Base-by-base conservation (phyloP, 2,329 filamentous ascomycete genomes). In the Achaetomium macrosporum region DNA sequence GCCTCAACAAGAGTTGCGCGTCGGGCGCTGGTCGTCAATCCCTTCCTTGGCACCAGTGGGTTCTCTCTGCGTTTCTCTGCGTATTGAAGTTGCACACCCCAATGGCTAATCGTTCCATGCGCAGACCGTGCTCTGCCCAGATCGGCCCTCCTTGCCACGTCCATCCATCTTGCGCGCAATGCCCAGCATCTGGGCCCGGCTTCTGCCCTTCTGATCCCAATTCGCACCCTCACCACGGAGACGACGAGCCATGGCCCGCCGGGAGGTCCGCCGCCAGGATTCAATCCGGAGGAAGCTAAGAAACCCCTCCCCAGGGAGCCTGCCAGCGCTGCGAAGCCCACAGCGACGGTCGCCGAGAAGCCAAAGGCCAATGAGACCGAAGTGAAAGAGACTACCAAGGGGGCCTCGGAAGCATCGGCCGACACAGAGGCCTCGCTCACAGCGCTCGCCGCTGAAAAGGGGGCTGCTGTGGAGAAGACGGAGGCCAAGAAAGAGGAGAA, bases 211-310 rank as follows among this genome's bases (percentile, higher is more conserved):
- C 68, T 84, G 53, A 73, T 84, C 50, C 80, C 81, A 16, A 65
- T 74, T 53, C 78, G 82, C 64, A 68, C 69, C 62, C 71, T 83
- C 62, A 75, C 77, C 43, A 85, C 82, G 61, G 80, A 84, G 54
- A 76, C 79, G 66, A 73, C 74, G 51, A 68, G 76, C 49, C 71
- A 76, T 55, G 67, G 71, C 25, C 69, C 70, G 35, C 73, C 79
- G 47, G 75, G 78, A 50, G 84, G 81, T 45, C 91, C 90, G 42
- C 91, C 91, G 53, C 91, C 90, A 13, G 91, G 91, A 29, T 96
- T 96, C 76, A 91, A 93, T 67, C 76, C 88, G n/a, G 85, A 92
- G 65, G 78, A 90, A 73, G 91, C 91, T 61, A 92, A 90, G 79
- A 92, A 90, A 68, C 88, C 90, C 12, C 74, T 93, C 44, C 72